Conservation (phyloP, 2,329 filamentous ascomycete species). For the Aureobasidium musti region DNA sequence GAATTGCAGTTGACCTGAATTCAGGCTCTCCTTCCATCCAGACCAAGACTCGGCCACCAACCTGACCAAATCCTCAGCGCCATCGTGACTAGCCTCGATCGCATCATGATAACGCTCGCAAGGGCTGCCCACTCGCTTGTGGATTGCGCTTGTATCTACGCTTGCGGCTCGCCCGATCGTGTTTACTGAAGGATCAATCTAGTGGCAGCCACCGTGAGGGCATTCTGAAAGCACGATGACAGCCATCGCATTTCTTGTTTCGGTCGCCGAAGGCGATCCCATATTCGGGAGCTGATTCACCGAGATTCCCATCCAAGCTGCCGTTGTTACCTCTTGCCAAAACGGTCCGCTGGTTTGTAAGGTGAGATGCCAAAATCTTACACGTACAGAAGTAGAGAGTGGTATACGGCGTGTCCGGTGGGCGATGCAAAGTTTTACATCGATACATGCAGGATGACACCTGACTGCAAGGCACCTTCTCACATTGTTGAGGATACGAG, state of each 20-base stretch:
- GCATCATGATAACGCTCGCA: neutral
- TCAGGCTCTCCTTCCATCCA: neutral
- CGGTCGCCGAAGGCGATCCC: neutral
- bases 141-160: neutral
- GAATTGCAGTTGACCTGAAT: neutral
- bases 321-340: slow-evolving; percentile 1
- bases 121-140: neutral
- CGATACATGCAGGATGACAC: neutral
- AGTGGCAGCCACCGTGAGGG: slow-evolving; percentile 1
- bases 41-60: neutral
- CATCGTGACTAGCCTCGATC: neutral
- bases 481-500: slow-evolving; percentile 17
- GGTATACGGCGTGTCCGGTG: neutral
- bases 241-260: slow-evolving; percentile 1
- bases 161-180: neutral
- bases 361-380: slow-evolving; percentile 2
- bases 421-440: neutral
- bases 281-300: neutral
- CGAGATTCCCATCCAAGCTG: neutral
- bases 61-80: neutral
- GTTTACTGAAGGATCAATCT: slow-evolving; percentile 13
- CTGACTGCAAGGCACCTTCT: slow-evolving; percentile 21
- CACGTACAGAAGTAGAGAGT: slow-evolving; percentile 1
- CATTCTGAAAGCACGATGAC: neutral
- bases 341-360: neutral